Conservation (phyloP, 305 asterid species). For the Stenogyne calaminthoides region DNA sequence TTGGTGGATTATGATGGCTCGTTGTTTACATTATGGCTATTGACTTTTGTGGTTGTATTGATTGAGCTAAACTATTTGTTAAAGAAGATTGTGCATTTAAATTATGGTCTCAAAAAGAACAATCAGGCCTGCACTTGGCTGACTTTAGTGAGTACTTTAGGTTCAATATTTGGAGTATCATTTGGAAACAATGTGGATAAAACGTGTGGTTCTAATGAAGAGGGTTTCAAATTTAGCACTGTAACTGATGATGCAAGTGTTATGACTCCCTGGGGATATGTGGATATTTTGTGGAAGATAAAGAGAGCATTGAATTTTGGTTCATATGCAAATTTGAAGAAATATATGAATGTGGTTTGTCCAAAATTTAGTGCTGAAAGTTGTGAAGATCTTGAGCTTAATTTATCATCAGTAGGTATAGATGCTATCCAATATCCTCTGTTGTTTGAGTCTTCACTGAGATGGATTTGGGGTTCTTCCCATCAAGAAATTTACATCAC, state of each 20-base stretch:
- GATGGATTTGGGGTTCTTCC: slow-evolving; percentile 35
- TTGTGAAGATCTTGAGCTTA: slow-evolving; percentile 34
- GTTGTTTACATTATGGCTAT: too few species aligned
- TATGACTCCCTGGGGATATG: slow-evolving; percentile 56
- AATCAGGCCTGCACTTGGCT: too few species aligned
- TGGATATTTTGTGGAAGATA: slow-evolving; percentile 68
- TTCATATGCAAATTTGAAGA: slow-evolving; percentile 59
- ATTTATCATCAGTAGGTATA: slow-evolving; percentile 55
- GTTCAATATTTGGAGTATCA: slow-evolving; percentile 68
- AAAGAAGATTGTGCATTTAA: too few species aligned
- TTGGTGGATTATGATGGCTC: too few species aligned
- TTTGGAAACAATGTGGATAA: slow-evolving; percentile 71
- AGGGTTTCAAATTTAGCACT: slow-evolving; percentile 49
- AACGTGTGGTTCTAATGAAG: slow-evolving; percentile 71
- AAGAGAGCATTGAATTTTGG: slow-evolving; percentile 59
- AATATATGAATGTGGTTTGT: slow-evolving; percentile 43
- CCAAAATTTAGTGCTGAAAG: slow-evolving; percentile 55
- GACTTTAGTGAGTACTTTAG: slow-evolving; percentile 36
- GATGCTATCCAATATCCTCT: slow-evolving; percentile 77
- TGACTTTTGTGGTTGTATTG: too few species aligned
- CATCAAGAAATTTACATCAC: slow-evolving; percentile 40
- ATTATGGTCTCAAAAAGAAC: too few species aligned
- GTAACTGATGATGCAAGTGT: slow-evolving; percentile 79
- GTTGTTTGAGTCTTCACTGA: slow-evolving; percentile 70
- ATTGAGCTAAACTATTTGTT: too few species aligned